A percentile compares a stretch with the other conserved stretches of the same genome.
Conservation (phyloP, 257 asterid genomes). For the Penstemon barbatus region DNA sequence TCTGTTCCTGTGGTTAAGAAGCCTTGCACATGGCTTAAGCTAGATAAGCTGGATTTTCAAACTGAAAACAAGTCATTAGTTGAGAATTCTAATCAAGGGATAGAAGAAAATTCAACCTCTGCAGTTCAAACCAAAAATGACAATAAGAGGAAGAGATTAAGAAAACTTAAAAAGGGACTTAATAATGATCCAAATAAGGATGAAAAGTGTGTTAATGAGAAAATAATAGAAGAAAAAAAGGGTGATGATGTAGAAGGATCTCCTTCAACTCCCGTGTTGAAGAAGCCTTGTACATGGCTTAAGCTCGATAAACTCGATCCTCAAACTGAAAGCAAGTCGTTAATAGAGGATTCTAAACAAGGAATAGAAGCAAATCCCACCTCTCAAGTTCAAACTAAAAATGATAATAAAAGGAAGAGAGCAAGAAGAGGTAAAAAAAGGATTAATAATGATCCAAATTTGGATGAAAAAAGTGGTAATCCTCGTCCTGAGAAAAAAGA, state of each 20-base stretch:
- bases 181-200: slow-evolving; percentile 17
- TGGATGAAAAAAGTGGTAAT: slow-evolving; percentile 1
- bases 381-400: slow-evolving; percentile 25
- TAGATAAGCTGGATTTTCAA: slow-evolving; percentile 41
- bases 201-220: slow-evolving; percentile 25
- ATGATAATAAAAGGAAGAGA: slow-evolving; percentile 44
- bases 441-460: slow-evolving; percentile 16
- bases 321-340: slow-evolving; percentile 35
- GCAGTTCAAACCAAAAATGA: slow-evolving; percentile 25
- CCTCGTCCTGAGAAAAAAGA: slow-evolving; percentile 27
- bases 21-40: slow-evolving; percentile 55
- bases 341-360: slow-evolving; percentile 36
- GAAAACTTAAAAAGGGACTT: slow-evolving; percentile 32
- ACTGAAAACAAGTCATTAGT: slow-evolving; percentile 35
- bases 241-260: slow-evolving; percentile 35
- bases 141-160: slow-evolving; percentile 45
- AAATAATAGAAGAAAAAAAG: neutral
- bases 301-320: slow-evolving; percentile 46
- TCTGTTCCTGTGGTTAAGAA: slow-evolving; percentile 38
- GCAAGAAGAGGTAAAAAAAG: slow-evolving; percentile 34
- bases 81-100: slow-evolving; percentile 33
- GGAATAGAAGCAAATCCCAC: slow-evolving; percentile 29
- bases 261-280: slow-evolving; percentile 38
- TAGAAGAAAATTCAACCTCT: slow-evolving; percentile 2
- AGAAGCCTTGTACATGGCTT: slow-evolving; percentile 56